phyloP scores from a whole-genome alignment of 2,329 filamentous ascomycete species.

The Trichocomaceae sp. region DNA sequence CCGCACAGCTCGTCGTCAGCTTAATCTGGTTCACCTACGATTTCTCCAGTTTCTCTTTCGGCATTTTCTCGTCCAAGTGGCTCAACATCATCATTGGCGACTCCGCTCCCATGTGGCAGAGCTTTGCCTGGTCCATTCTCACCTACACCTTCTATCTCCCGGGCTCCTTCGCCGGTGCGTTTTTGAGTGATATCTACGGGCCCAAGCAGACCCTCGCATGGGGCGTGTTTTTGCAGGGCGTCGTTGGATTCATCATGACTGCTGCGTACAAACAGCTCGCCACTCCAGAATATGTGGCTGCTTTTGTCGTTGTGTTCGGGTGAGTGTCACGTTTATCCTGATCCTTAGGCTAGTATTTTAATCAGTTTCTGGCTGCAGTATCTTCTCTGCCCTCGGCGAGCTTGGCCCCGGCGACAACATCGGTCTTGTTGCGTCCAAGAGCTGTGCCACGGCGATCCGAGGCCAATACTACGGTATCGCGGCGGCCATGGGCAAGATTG shows the following conservation, averaged over 20 bases:
- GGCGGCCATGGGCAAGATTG: constrained; percentile 42
- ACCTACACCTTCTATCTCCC: constrained; percentile 87
- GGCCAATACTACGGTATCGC: constrained; percentile 61
- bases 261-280: constrained; percentile 68
- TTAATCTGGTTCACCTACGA: constrained; percentile 83
- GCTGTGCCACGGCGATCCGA: constrained; percentile 78
- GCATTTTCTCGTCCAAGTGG: constrained; percentile 69
- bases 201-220: constrained; percentile 66
- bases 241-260: constrained; percentile 85
- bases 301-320: constrained; percentile 72
- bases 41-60: constrained; percentile 79
- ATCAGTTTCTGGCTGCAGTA: constrained; percentile 30
- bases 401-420: constrained; percentile 89
- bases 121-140: constrained; percentile 82
- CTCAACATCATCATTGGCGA: constrained; percentile 54
- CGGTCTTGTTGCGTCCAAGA: constrained; percentile 78
- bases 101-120: constrained; percentile 60
- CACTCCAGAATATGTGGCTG: constrained; percentile 59
- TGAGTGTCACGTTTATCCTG: constrained; percentile 16
- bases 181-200: constrained; percentile 69
- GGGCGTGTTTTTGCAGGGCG: constrained; percentile 64
- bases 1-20: constrained; percentile 49
- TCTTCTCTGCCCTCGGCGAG: constrained; percentile 73
- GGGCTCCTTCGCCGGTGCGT: constrained; percentile 70
- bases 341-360: background rate